These are phyloP conservation scores for Patellaria atrata DNA, from an alignment of 495 filamentous ascomycete species.

Conservation along the genomic window DNA sequence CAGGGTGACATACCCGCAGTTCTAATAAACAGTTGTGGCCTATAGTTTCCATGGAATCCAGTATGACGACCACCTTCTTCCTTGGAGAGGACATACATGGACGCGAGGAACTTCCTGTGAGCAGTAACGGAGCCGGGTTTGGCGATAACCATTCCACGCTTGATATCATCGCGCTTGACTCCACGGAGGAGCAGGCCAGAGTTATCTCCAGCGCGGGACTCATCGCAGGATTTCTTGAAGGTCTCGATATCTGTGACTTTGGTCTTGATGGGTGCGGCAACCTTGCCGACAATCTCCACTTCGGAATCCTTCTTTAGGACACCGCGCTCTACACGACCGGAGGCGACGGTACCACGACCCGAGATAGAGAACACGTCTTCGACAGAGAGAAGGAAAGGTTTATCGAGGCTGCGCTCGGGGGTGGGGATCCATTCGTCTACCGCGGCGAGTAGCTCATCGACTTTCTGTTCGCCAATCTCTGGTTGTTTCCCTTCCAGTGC, in stretches of 20 bases:
- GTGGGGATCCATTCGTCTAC: constrained; percentile 96
- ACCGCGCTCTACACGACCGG: constrained; percentile 95
- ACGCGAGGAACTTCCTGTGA: constrained; percentile 79
- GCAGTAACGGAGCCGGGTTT: constrained; percentile 64
- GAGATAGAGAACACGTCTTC: constrained; percentile 98
- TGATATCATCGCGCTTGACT: constrained; percentile 83
- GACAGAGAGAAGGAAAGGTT: constrained; percentile 96
- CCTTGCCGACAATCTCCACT: constrained; percentile 84
- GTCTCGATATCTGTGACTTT: constrained; percentile 99
- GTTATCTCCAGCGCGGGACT: constrained; percentile 90
- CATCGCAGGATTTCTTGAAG: constrained; percentile 96
- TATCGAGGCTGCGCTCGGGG: constrained; percentile 77
- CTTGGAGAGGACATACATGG: constrained; percentile 93
- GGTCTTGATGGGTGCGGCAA: constrained; percentile 67
- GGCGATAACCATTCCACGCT: constrained; percentile 83
- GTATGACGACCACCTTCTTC: constrained; percentile 95
- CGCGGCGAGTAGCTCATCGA: constrained; percentile 75
- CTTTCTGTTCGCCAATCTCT: constrained; percentile 73
- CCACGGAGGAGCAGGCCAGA: constrained; percentile 94
- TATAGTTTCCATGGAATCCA: constrained; percentile 85
- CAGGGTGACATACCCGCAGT: constrained; percentile 52
- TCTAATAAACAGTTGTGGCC: constrained; percentile 86
- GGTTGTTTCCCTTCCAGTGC: constrained; percentile 77
- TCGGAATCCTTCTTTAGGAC: constrained; percentile 80
- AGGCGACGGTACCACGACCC: constrained; percentile 91